Base-by-base conservation (phyloP, 2,329 filamentous ascomycete species). In the Cadophora luteo-olivacea region DNA sequence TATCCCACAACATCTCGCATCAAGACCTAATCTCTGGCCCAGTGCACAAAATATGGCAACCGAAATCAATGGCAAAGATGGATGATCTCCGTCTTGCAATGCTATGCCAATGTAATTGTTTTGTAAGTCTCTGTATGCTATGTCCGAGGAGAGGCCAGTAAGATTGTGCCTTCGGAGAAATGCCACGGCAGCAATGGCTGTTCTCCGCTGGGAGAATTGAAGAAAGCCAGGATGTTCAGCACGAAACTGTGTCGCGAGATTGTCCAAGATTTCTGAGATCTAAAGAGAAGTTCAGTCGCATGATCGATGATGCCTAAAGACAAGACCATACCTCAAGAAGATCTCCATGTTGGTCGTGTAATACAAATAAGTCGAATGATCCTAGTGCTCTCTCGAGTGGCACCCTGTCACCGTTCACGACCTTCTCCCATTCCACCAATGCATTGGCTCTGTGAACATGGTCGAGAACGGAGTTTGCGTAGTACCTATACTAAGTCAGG, bases 81-180 rank as follows among this genome's bases (percentile, higher is more conserved):
- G 89, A 75, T 97, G 93, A 0, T 86, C 85, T 7, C 86, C 81
- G 61, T 92, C 89, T 45, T 88, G 89, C 54, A 98, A 83, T 4
- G 92, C 93, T 70, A 97, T 84, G 11, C 93, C 93, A 66, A 99
- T 89, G 74, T 97, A 92, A 74, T 92, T 97, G 79, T 98, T 97
- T 70, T 92, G 88, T 68, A 98, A 81, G 68, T 91, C 90, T 73
- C 93, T 89, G 77, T 96, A 97, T 65, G 91, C 87, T 52, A 82
- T 78, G 8, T 88, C 86, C 4, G 84, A 82, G n/a, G 88, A 81
- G 67, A 93, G 86, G 55, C 94, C 94, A 0, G 87, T 88, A 72
- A 97, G 85, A 65, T 91, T 88, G 48, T 89, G 85, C 2, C 80
- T 78, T 66, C 89, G 87, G 55, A 98, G 81, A 84, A 92, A 97